Percentiles rank a stretch among this genome's conserved stretches.
Evolutionary conservation across 345 rosid genomes (phyloP).

Genomic region (sweet orange (Citrus sinensis)): DNA sequence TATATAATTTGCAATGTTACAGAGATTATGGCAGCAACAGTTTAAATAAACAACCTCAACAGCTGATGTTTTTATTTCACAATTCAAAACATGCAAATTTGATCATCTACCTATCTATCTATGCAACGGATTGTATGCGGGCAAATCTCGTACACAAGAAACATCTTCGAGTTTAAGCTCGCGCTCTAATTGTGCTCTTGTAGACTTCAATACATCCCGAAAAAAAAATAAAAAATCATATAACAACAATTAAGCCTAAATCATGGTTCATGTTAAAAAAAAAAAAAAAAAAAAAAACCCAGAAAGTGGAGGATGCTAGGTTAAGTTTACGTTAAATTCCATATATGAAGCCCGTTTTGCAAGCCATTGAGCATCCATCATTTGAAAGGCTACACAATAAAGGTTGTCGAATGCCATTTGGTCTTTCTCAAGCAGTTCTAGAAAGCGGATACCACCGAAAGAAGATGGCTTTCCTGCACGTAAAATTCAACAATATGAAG

Average conservation of each 20-base stretch:
- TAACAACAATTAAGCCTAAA: not conserved
- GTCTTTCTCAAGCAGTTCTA: constrained; percentile 63
- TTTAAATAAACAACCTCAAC: not conserved
- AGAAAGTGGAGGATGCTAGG: too few relatives aligned
- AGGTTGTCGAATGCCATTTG: constrained; percentile 86
- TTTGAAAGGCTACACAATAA: constrained; percentile 71
- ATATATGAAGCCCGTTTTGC: constrained; percentile 89
- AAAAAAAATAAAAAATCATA: not conserved
- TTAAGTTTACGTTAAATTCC: constrained; percentile 71
- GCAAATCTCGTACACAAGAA: constrained; percentile 60
- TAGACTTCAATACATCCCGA: constrained; percentile 86
- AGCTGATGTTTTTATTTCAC: not conserved
- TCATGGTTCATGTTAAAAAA: not conserved
- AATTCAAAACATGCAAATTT: not conserved
- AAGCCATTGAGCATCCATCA: constrained; percentile 98
- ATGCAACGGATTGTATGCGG: constrained; percentile 59
- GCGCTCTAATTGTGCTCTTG: constrained; percentile 73
- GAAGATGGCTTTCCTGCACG: constrained; percentile 78
- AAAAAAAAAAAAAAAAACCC: too few relatives aligned
- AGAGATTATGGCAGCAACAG: too few relatives aligned
- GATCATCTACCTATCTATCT: constrained; percentile 18
- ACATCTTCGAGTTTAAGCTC: constrained; percentile 73
- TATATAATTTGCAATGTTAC: too few relatives aligned
- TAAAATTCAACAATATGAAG: not conserved
- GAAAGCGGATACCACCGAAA: constrained; percentile 52